phyloP scores from a whole-genome alignment of 2,329 filamentous ascomycete genomes.

The Lasiodiplodia sp. region DNA sequence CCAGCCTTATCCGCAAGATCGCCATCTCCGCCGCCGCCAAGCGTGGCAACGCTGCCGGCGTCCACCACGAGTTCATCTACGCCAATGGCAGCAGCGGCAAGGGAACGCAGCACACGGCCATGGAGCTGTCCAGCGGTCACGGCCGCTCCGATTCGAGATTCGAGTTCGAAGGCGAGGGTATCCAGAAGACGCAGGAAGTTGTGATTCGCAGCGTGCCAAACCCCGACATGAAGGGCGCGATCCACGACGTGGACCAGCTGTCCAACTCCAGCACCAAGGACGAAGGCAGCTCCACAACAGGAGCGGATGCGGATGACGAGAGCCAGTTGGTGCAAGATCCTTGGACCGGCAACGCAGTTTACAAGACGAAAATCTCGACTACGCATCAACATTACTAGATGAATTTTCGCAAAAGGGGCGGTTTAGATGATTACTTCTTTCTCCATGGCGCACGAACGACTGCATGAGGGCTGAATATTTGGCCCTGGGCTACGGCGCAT shows the following conservation, averaged over 20 bases:
- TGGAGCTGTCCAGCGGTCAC: slow-evolving; percentile 18
- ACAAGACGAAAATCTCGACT: slow-evolving; percentile 5
- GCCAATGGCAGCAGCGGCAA: slow-evolving; percentile 6
- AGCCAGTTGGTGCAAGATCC: slow-evolving; percentile 12
- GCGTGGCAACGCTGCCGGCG: slow-evolving; percentile 5
- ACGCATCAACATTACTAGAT: neutral
- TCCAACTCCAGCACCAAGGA: slow-evolving; percentile 27
- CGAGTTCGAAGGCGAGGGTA: slow-evolving; percentile 21
- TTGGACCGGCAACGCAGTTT: neutral
- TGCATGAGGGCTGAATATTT: slow-evolving; percentile 4
- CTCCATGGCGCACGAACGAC: slow-evolving; percentile 6
- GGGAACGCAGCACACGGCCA: slow-evolving; percentile 14
- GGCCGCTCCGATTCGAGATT: slow-evolving; percentile 20
- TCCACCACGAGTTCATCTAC: slow-evolving; percentile 18
- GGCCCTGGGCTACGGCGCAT: slow-evolving; percentile 8
- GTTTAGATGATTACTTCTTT: neutral
- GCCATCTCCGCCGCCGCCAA: slow-evolving; percentile 25
- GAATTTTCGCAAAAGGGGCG: neutral
- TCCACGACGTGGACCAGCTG: slow-evolving; percentile 9
- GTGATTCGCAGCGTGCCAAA: slow-evolving; percentile 10
- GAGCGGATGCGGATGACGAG: slow-evolving; percentile 17
- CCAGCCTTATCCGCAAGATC: slow-evolving; percentile 55
- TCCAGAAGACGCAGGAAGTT: slow-evolving; percentile 27
- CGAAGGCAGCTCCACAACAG: slow-evolving; percentile 5
- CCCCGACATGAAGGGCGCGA: slow-evolving; percentile 15